phyloP scores from a whole-genome alignment of 1,284 basidiomycete species.

The Afroboletus lepidellus region DNA sequence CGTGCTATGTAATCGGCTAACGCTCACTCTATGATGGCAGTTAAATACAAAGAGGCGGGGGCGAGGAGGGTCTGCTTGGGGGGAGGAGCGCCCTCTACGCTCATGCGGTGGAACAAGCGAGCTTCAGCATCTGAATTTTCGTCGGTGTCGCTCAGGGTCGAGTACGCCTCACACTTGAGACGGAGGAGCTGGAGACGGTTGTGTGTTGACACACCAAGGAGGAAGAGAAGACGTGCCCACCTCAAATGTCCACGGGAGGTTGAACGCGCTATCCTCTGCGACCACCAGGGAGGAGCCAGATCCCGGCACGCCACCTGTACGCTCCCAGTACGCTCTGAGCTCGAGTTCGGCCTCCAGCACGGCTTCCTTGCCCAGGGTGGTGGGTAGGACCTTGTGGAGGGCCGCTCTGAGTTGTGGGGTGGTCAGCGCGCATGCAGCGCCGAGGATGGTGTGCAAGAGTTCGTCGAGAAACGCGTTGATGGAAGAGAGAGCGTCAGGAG shows the following conservation, averaged over 20 bases:
- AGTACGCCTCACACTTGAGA: constrained; percentile 81
- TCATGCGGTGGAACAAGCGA: constrained; percentile 59
- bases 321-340: constrained; percentile 81
- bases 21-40: constrained; percentile 89
- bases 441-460: constrained; percentile 73
- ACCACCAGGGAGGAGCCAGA: constrained; percentile 33
- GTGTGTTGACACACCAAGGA: constrained; percentile 5
- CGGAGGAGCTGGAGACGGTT: constrained; percentile 57
- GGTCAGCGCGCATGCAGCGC: constrained; percentile 68
- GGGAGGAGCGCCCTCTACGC: constrained; percentile 40
- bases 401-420: constrained; percentile 75
- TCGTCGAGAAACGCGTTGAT: constrained; percentile 90
- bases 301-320: constrained; percentile 46
- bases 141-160: constrained; percentile 78
- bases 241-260: constrained; percentile 72
- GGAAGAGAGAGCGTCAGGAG: constrained; percentile 66
- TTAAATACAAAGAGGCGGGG: constrained; percentile 84
- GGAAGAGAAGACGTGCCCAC: constrained; percentile 41
- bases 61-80: constrained; percentile 64
- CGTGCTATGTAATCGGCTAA: constrained; percentile 13
- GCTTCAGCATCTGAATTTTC: constrained; percentile 67
- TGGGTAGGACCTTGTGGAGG: constrained; percentile 72
- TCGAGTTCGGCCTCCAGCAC: constrained; percentile 92
- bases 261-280: constrained; percentile 56
- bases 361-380: constrained; percentile 82